These are phyloP conservation scores for Alternaria rosae DNA, from an alignment of 2,329 filamentous ascomycete genomes.

Conservation along the genomic window DNA sequence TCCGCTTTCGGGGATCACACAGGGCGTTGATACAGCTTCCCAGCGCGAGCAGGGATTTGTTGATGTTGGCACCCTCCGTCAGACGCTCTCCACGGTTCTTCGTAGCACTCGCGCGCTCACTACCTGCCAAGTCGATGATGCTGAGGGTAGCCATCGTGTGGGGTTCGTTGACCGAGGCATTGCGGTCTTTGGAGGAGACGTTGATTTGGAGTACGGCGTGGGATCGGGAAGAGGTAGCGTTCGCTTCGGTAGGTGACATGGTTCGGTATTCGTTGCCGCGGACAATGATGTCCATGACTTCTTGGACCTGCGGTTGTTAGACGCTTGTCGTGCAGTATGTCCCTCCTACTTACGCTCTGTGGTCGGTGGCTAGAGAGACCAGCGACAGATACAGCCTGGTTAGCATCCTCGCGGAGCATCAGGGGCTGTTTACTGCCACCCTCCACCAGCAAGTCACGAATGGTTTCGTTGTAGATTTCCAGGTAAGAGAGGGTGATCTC, in stretches of 20 bases:
- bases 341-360: slow-evolving; percentile 69
- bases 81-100: slow-evolving; percentile 94
- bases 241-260: slow-evolving; percentile 95
- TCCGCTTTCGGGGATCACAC: slow-evolving; percentile 88
- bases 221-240: slow-evolving; percentile 95
- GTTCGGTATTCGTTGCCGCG: slow-evolving; percentile 93
- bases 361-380: slow-evolving; percentile 92
- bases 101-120: slow-evolving; percentile 92
- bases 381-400: slow-evolving; percentile 89
- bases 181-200: slow-evolving; percentile 90
- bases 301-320: slow-evolving; percentile 61
- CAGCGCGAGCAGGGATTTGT: slow-evolving; percentile 93
- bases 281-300: slow-evolving; percentile 99
- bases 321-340: background rate
- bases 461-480: slow-evolving; percentile 99
- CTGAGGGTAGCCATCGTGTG: slow-evolving; percentile 98
- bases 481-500: slow-evolving; percentile 94
- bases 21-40: slow-evolving; percentile 98
- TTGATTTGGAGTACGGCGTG: slow-evolving; percentile 98
- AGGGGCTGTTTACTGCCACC: slow-evolving; percentile 82
- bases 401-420: slow-evolving; percentile 93
- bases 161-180: slow-evolving; percentile 89
- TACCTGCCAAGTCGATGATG: slow-evolving; percentile 96
- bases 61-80: slow-evolving; percentile 97
- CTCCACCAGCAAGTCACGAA: slow-evolving; percentile 90